Percentiles rank a stretch among this genome's conserved stretches.
These are phyloP conservation scores for Cystobasidium onofrii DNA, from an alignment of 768 basidiomycete genomes.

Conservation along the genomic window DNA sequence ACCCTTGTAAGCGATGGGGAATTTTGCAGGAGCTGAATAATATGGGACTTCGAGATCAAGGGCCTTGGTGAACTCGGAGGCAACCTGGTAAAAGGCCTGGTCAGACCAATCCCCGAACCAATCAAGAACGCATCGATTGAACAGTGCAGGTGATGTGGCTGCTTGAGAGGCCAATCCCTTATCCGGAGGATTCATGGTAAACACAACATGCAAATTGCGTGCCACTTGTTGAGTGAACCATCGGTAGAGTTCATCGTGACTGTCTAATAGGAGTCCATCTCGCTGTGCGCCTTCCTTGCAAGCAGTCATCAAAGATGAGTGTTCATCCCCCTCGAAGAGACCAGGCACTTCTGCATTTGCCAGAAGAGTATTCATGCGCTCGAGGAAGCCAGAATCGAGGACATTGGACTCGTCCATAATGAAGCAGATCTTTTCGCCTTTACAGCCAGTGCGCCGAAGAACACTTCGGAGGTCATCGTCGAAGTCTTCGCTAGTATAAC, in stretches of 20 bases:
- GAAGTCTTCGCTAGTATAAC: conserved; percentile 96
- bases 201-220: conserved; percentile 94
- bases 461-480: conserved; percentile 95
- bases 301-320: conserved; percentile 94
- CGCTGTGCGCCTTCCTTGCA: conserved; percentile 99
- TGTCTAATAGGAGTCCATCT: conserved; percentile 95
- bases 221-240: conserved; percentile 99
- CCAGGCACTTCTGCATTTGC: conserved; percentile 99
- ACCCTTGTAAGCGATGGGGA: conserved; percentile 81
- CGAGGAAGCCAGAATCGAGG: conserved; percentile 94
- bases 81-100: conserved; percentile 96
- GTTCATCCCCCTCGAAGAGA: conserved; percentile 99
- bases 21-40: conserved; percentile 68
- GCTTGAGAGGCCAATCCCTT: conserved; percentile 91
- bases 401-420: conserved; percentile 99
- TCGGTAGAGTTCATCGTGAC: conserved; percentile 90
- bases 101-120: conserved; percentile 99
- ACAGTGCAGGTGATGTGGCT: conserved; percentile 92
- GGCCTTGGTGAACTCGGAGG: conserved; percentile 87
- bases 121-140: conserved; percentile 97
- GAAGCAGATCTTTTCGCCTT: conserved; percentile 98
- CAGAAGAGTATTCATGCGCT: conserved; percentile 98
- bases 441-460: conserved; percentile 89
- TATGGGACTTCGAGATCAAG: conserved; percentile 81
- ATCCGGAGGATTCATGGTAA: conserved; percentile 98